Evolutionary conservation across 305 asterid species (phyloP).

Genomic region (Rubia peregrina): DNA sequence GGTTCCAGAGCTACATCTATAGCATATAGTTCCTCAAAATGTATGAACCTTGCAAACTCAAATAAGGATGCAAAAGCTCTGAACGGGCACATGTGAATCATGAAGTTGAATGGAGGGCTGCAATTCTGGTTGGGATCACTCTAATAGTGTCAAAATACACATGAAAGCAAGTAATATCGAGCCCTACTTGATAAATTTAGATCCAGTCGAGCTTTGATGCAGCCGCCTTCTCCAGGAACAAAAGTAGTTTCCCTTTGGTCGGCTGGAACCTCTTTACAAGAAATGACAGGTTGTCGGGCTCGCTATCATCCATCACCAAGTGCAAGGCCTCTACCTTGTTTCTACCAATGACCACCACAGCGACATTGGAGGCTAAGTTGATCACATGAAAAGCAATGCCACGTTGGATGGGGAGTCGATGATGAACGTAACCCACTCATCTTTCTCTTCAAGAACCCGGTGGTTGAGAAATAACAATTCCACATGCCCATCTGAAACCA

Average conservation of each 20-base stretch:
- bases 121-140: too few species aligned
- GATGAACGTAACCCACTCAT: conserved; percentile 78
- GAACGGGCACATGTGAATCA: too few species aligned
- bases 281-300: conserved; percentile 31
- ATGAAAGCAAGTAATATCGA: conserved; percentile 5
- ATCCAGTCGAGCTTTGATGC: conserved; percentile 50
- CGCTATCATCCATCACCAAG: conserved; percentile 39
- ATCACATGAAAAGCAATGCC: conserved; percentile 67
- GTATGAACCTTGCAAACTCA: too few species aligned
- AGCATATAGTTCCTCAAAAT: too few species aligned
- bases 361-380: conserved; percentile 72
- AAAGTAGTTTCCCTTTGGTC: conserved; percentile 53
- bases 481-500: conserved; percentile 1
- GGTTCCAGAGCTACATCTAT: too few species aligned
- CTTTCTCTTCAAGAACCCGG: conserved; percentile 47
- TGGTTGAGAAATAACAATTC: conserved; percentile 79
- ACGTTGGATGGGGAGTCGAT: conserved; percentile 85
- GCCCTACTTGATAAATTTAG: conserved; percentile 37
- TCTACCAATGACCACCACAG: conserved; percentile 38
- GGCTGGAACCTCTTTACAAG: conserved; percentile 70
- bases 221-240: conserved; percentile 73
- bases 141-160: too few species aligned
- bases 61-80: too few species aligned
- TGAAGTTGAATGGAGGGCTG: too few species aligned
- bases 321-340: conserved; percentile 60